phyloP scores from a whole-genome alignment of 805 yeast genomes.

The Barnettozyma siamensis region DNA sequence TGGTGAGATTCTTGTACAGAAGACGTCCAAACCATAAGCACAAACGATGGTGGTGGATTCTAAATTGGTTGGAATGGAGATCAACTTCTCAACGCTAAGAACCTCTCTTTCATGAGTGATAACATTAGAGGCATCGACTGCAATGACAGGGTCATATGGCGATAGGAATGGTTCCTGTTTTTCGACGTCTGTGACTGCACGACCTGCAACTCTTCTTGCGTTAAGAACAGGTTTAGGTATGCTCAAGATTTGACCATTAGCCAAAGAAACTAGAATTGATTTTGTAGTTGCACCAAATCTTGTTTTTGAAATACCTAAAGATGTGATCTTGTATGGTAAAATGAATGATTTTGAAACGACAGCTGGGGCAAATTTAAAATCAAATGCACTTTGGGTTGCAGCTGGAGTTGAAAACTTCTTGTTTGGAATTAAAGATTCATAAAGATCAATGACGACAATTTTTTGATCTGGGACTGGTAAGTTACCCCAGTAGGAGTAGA shows the following conservation, averaged over 20 bases:
- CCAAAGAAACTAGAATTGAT: constrained; percentile 53
- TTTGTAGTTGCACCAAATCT: constrained; percentile 64
- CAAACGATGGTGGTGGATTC: constrained; percentile 81
- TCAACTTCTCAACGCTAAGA: constrained; percentile 28
- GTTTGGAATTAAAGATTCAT: constrained; percentile 57
- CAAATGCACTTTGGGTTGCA: constrained; percentile 29
- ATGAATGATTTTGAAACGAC: constrained; percentile 52
- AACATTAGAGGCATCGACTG: constrained; percentile 38
- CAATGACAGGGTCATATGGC: constrained; percentile 63
- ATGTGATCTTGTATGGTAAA: constrained; percentile 52
- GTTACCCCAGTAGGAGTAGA: constrained; percentile 55
- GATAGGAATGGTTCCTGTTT: constrained; percentile 50
- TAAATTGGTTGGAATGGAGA: constrained; percentile 54
- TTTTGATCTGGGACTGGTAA: constrained; percentile 48
- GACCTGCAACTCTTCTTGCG: constrained; percentile 59
- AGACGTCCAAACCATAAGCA: constrained; percentile 60
- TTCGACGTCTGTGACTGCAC: constrained; percentile 46
- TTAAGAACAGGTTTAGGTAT: constrained; percentile 68
- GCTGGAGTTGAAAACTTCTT: constrained; percentile 28
- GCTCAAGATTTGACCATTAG: constrained; percentile 54
- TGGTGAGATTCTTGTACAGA: constrained; percentile 74
- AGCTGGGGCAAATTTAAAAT: constrained; percentile 36
- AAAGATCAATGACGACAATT: constrained; percentile 71
- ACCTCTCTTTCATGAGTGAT: constrained; percentile 48
- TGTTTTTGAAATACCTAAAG: constrained; percentile 51